Evolutionary conservation across 225 moss, liverwort and hornwort species (phyloP).

Genomic region (Pseudisothecium myosuroides): DNA sequence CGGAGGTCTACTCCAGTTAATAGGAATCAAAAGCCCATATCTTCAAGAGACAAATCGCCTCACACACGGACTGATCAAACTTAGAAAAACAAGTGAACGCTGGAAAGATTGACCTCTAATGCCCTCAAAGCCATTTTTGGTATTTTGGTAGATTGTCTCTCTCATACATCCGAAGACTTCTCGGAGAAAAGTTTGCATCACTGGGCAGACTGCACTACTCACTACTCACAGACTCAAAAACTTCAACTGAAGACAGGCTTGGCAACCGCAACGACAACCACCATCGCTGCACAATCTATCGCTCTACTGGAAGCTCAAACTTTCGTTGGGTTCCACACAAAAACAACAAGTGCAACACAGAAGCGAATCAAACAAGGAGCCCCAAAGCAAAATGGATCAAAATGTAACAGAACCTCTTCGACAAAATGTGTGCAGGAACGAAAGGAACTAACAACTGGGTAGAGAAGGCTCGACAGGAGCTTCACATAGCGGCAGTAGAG

Average conservation of each 20-base stretch:
- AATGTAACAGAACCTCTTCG: fast-evolving
- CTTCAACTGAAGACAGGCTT: neutral
- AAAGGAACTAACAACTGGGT: fast-evolving
- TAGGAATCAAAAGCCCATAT: too few relatives aligned
- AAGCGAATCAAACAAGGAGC: neutral
- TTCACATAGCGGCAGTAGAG: neutral
- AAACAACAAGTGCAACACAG: neutral
- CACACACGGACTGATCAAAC: neutral
- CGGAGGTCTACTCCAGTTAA: neutral
- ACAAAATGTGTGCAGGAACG: neutral
- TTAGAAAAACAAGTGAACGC: neutral
- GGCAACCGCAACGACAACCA: neutral
- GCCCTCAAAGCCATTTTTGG: constrained; percentile 16
- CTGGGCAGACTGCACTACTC: neutral
- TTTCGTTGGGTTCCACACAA: neutral
- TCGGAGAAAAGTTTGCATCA: neutral
- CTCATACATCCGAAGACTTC: neutral
- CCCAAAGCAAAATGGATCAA: neutral
- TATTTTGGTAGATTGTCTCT: neutral
- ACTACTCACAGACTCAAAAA: too few relatives aligned
- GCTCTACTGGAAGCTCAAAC: neutral
- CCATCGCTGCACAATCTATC: neutral
- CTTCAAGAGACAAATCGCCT: neutral
- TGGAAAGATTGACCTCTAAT: neutral
- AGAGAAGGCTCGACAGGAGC: fast-evolving